phyloP scores from a whole-genome alignment of 2,329 filamentous ascomycete species.

The Penicillium palitans region DNA sequence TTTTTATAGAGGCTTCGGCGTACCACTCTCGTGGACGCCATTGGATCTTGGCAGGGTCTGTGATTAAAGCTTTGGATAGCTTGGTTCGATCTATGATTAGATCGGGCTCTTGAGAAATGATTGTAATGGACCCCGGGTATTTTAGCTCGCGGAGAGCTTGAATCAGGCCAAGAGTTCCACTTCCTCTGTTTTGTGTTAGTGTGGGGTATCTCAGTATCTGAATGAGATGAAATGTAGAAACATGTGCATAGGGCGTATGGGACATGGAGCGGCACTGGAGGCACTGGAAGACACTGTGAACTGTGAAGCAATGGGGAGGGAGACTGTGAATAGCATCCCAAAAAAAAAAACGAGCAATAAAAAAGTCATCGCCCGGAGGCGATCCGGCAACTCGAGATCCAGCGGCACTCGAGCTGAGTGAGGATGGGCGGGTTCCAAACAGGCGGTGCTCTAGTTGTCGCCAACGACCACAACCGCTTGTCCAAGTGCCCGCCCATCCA shows the following conservation, averaged over 20 bases:
- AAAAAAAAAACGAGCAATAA: background rate
- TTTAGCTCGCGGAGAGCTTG: conserved; percentile 81
- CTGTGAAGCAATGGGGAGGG: background rate
- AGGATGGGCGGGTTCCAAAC: background rate
- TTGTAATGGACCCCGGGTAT: conserved; percentile 75
- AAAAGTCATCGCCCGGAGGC: background rate
- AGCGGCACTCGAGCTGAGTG: background rate
- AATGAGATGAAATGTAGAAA: background rate
- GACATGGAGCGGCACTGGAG: background rate
- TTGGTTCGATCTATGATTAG: conserved; percentile 91
- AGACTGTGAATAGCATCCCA: too few relatives aligned
- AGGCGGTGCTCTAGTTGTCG: background rate
- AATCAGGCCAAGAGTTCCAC: conserved; percentile 75
- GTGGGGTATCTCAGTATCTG: background rate
- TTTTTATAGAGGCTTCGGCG: conserved; percentile 59
- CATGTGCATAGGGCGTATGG: background rate
- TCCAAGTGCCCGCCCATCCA: background rate
- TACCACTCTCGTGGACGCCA: conserved; percentile 79
- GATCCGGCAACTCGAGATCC: conserved; percentile 1
- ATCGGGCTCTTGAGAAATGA: conserved; percentile 82
- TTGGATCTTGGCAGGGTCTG: conserved; percentile 75
- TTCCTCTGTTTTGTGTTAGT: conserved; percentile 58
- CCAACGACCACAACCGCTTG: background rate
- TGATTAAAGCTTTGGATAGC: conserved; percentile 87
- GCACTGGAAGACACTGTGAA: background rate